Percentiles rank a stretch among this genome's conserved stretches.
These are phyloP conservation scores for Zygosaccharomyces pseudobailii DNA, from an alignment of 1,139 yeast species.

Conservation along the genomic window DNA sequence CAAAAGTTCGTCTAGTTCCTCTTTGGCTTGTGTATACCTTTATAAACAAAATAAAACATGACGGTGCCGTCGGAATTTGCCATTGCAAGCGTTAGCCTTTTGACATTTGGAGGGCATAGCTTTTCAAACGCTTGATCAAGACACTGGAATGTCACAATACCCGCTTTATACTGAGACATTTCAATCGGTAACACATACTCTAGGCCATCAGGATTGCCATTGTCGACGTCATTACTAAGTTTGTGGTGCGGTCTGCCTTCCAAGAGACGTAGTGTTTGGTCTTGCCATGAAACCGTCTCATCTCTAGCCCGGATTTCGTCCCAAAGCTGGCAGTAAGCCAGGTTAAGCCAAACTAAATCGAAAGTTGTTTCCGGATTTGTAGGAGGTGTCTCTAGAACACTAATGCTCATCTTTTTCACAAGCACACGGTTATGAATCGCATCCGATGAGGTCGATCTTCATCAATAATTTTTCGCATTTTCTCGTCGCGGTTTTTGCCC, in stretches of 20 bases:
- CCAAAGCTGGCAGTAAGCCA: slow-evolving; percentile 55
- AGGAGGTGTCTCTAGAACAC: not conserved
- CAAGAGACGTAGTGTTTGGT: slow-evolving; percentile 15
- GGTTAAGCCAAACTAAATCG: slow-evolving; percentile 36
- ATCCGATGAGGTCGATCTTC: not conserved
- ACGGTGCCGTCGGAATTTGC: slow-evolving; percentile 63
- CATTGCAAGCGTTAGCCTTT: slow-evolving; percentile 49
- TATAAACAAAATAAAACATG: slow-evolving; percentile 60
- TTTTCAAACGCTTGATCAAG: slow-evolving; percentile 29
- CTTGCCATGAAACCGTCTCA: slow-evolving; percentile 15
- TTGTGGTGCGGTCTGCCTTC: slow-evolving; percentile 35
- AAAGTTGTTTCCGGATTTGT: slow-evolving; percentile 16
- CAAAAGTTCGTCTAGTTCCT: slow-evolving; percentile 28
- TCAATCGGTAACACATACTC: slow-evolving; percentile 36
- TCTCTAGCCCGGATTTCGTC: slow-evolving; percentile 36
- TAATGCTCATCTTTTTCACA: not conserved
- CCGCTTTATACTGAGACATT: slow-evolving; percentile 22
- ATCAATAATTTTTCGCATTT: not conserved
- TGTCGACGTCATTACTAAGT: slow-evolving; percentile 29
- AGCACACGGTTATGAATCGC: not conserved
- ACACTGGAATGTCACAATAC: slow-evolving; percentile 35
- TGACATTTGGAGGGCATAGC: slow-evolving; percentile 20
- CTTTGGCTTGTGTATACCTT: slow-evolving; percentile 60
- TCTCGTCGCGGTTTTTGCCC: not conserved
- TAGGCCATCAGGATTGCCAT: slow-evolving; percentile 8